Base-by-base conservation (phyloP, 441 rosid genomes). In the Erodium moschatum region DNA sequence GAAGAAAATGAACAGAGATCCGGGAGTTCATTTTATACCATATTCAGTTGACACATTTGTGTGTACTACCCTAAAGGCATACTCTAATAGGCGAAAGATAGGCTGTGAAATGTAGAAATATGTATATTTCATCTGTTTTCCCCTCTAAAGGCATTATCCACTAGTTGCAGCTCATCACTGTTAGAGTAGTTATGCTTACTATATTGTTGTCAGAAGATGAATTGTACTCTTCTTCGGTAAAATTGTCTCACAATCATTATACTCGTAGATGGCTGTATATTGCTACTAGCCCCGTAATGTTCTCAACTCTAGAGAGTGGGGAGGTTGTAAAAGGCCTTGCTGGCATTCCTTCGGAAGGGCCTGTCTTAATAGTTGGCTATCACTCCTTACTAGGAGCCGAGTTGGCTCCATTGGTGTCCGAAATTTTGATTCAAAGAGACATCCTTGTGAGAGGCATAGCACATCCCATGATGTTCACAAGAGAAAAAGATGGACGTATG, bases 321-420 rank as follows among this genome's bases (percentile, higher is more conserved):
- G 80, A 78, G 77, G 68, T 93, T 65, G 91, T 89, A 61, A 85
- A 70, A 70, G 89, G 97, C 61, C 88, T 92, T 56, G 85, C 82
- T 13, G 97, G 98, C 58, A 67, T 90, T 76, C 97, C 93, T 50
- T 76, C 81, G 0, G 85, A 92, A 65, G 98, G 96, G 60, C 98
- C 98, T n/a, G 96, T 93, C 54, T 71, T 93, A 69, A 74, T 76
- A 11, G 89, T 93, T 56, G 92, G 98, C 13, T 85, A 93, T 78
- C 96, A 93, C 74, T 87, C 87, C 91, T 70, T 93, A 60, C 73
- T 88, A 46, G 98, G 97, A 50, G 60, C 81, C 35, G 98, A 93
- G 62, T 15, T 83, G 67, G 12, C 65, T 68, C 85, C 97, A 11
- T 16, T 93, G 69, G 78, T 87, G 11, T 65, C 61, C 56, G 80